phyloP scores from a whole-genome alignment of 78 protist genomes.

The Dictyostelium intermedium region DNA sequence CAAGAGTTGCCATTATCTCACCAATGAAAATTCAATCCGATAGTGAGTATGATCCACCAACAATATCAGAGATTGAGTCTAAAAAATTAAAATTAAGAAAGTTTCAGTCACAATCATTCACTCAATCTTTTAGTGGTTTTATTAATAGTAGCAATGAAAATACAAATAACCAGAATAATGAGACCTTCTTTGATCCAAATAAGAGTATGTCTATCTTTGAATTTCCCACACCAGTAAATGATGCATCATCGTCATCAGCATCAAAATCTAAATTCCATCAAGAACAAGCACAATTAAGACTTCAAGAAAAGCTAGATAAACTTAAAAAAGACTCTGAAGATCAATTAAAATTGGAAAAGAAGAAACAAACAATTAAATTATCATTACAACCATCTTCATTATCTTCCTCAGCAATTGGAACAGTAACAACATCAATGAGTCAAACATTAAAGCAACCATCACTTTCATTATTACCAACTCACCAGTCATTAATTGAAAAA shows the following conservation, averaged over 20 bases:
- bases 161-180: not conserved
- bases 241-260: too few species aligned
- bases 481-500: not conserved
- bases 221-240: not conserved
- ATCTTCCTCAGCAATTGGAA: not conserved
- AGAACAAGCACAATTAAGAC: constrained; percentile 15
- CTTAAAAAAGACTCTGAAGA: not conserved
- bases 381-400: not conserved
- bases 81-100: not conserved
- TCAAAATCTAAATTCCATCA: not conserved
- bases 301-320: not conserved
- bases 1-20: not conserved
- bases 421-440: not conserved
- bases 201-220: not conserved
- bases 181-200: not conserved
- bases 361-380: not conserved
- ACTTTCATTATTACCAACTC: not conserved
- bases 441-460: not conserved
- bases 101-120: not conserved
- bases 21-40: constrained; percentile 23
- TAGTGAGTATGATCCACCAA: not conserved
- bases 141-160: not conserved
- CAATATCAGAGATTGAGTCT: not conserved
- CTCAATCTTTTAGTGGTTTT: not conserved
- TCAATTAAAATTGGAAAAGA: not conserved